Percentiles rank a stretch among this genome's conserved stretches.
These are phyloP conservation scores for Magnusiomyces clavatus DNA, from an alignment of 1,139 yeast genomes.

Conservation along the genomic window DNA sequence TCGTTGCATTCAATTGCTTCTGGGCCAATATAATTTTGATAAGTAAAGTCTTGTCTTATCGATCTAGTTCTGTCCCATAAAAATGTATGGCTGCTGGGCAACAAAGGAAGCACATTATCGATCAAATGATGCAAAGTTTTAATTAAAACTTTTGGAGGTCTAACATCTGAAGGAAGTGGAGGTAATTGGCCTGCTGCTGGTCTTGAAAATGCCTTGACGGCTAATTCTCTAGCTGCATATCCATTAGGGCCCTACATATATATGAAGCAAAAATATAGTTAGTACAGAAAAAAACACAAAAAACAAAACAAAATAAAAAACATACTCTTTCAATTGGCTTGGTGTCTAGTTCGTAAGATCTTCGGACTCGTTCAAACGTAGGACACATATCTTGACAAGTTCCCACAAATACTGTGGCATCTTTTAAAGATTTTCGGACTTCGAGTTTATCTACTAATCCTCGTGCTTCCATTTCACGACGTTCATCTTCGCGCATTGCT, in stretches of 20 bases:
- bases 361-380: conserved; percentile 77
- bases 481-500: conserved; percentile 66
- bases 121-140: conserved; percentile 63
- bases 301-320: conserved; percentile 12
- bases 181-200: conserved; percentile 99
- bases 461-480: conserved; percentile 68
- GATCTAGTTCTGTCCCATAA: conserved; percentile 99
- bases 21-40: conserved; percentile 88
- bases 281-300: not conserved
- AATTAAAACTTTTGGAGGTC: conserved; percentile 76
- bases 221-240: conserved; percentile 53
- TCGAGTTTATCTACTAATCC: conserved; percentile 89
- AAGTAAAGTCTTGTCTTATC: conserved; percentile 92
- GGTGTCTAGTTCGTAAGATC: conserved; percentile 84
- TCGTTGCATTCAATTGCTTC: conserved; percentile 94
- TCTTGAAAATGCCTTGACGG: conserved; percentile 88
- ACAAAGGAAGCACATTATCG: conserved; percentile 49
- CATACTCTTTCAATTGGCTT: conserved; percentile 66
- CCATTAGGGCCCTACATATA: conserved; percentile 35
- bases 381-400: conserved; percentile 95
- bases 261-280: not conserved
- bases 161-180: conserved; percentile 92
- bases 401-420: conserved; percentile 83
- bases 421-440: conserved; percentile 68
- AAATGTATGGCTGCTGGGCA: conserved; percentile 85